Conservation (phyloP, 1,284 basidiomycete species). For the Ustilago loliicola region DNA sequence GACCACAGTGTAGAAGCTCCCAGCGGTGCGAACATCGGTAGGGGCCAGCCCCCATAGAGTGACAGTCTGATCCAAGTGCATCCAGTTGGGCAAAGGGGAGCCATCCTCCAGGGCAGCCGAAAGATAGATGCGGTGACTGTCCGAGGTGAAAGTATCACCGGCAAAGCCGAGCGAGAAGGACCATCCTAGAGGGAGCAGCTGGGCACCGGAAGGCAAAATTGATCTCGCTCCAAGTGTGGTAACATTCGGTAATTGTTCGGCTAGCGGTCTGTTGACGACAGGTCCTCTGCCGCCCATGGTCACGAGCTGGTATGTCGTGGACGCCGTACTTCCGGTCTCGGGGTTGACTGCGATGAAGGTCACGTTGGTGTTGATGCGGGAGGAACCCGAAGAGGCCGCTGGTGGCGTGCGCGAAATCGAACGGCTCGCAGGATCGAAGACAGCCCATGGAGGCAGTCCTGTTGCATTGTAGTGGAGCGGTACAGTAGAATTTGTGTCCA, state of each 20-base stretch:
- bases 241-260: slow-evolving; percentile 61
- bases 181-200: slow-evolving; percentile 85
- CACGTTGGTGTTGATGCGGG: slow-evolving; percentile 15
- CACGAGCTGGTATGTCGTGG: slow-evolving; percentile 46
- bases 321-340: slow-evolving; percentile 27
- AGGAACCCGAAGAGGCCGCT: slow-evolving; percentile 8
- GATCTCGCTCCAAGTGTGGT: slow-evolving; percentile 55
- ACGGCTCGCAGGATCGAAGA: slow-evolving; percentile 49
- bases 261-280: slow-evolving; percentile 55
- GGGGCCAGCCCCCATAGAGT: slow-evolving; percentile 87
- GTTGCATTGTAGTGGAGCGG: slow-evolving; percentile 38
- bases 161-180: slow-evolving; percentile 90
- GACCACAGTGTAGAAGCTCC: slow-evolving; percentile 56
- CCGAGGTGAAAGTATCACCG: slow-evolving; percentile 76
- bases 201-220: slow-evolving; percentile 63
- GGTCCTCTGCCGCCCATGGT: slow-evolving; percentile 59
- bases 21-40: slow-evolving; percentile 55
- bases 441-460: slow-evolving; percentile 61
- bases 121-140: slow-evolving; percentile 76
- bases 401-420: slow-evolving; percentile 59
- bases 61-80: slow-evolving; percentile 78
- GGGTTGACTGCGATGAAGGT: slow-evolving; percentile 34
- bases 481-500: slow-evolving; percentile 28
- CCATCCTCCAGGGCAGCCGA: slow-evolving; percentile 78
- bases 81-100: slow-evolving; percentile 80